phyloP scores from a whole-genome alignment of 495 filamentous ascomycete genomes.

The Xylaria acuta region DNA sequence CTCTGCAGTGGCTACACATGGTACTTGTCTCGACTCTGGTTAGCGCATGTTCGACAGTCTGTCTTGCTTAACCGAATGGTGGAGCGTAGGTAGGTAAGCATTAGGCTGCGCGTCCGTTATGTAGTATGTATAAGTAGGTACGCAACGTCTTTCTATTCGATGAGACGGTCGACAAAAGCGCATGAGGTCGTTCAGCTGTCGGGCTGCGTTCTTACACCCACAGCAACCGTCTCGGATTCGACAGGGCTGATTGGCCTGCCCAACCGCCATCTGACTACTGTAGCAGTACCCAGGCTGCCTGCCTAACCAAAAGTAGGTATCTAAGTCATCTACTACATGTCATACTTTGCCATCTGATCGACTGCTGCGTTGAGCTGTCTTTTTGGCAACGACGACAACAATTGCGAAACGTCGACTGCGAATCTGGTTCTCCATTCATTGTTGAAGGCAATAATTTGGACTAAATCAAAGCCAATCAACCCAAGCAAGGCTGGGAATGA shows the following conservation, averaged over 20 bases:
- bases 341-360: neutral
- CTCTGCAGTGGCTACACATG: slow-evolving; percentile 1
- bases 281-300: neutral
- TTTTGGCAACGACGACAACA: neutral
- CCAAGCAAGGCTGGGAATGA: neutral
- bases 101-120: slow-evolving; percentile 13
- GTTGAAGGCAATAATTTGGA: neutral
- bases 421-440: neutral
- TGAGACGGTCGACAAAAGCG: neutral
- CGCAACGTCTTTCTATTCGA: neutral
- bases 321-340: neutral
- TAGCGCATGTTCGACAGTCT: slow-evolving; percentile 5
- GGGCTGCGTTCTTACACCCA: neutral
- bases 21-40: neutral
- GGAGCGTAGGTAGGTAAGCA: too few relatives aligned
- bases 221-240: neutral
- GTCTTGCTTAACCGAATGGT: slow-evolving; percentile 2
- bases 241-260: neutral
- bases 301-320: neutral
- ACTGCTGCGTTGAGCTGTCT: neutral
- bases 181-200: slow-evolving; percentile 3
- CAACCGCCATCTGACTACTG: slow-evolving; percentile 4
- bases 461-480: neutral
- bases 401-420: neutral
- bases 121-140: neutral